Base-by-base conservation (phyloP, 2,329 filamentous ascomycete genomes). In the Penicillium sp. region DNA sequence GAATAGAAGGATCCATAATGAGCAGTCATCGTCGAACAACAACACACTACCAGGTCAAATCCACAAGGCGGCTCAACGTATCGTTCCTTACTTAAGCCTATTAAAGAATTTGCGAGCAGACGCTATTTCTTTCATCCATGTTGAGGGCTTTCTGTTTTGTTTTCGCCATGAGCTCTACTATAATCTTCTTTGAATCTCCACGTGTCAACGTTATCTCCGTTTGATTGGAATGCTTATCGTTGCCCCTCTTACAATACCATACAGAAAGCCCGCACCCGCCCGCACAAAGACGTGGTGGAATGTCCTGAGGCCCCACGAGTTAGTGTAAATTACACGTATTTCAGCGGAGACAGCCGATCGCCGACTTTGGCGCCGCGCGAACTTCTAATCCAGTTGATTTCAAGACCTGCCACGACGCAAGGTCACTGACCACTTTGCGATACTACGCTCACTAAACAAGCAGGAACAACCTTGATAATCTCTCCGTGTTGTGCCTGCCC, bases 281-380 rank as follows among this genome's bases (percentile, higher is more conserved):
- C 49, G 49, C 49, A 52, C 18, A 21, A 21, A 21, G 18, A 21
- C 2, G 2, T 21, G 18, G 18, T 21, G 18, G 3, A 3, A 21
- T 21, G 3, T 21, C 18, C 18, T 21, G 18, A 21, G 18, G 3
- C 18, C 31, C 8, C 2, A n/a, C 33, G 50, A 41, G 41, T 26
- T 6, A 8, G 5, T 9, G 34, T 24, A 50, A 45, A 16, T 29
- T 43, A 47, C 41, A 18, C 9, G 46, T 46, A 15, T 16, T 38
- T 9, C n/a, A 58, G 58, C 63, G 64, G 64, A 65, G 59, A 44
- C 51, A 57, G 63, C 59, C 64, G 64, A 51, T 42, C 39, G 44
- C 58, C 60, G 62, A 39, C 29, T 13, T 28, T 47, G 48, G 43
- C 45, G 38, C 15, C 18, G 21, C 29, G 23, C 24, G n/a, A 41